Percentiles rank a stretch among this genome's conserved stretches.
Evolutionary conservation across 306 rosid species (phyloP).

Genomic region (Cucurbita argyrosperma): DNA sequence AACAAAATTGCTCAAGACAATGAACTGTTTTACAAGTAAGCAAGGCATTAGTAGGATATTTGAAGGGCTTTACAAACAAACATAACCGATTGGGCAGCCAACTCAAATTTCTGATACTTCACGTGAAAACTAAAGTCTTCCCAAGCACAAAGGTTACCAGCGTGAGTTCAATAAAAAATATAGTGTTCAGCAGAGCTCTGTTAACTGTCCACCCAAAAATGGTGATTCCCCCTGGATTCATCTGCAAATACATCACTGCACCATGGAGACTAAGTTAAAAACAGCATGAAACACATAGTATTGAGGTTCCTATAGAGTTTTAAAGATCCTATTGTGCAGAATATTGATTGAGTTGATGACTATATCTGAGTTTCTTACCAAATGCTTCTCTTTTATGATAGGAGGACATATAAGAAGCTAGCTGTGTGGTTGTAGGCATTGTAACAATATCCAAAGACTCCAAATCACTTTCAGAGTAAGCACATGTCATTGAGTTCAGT

Average conservation of each 20-base stretch:
- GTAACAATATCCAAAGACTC: conserved; percentile 20
- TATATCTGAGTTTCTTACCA: conserved; percentile 13
- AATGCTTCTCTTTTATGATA: conserved; percentile 32
- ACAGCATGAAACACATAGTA: background rate
- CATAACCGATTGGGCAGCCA: background rate
- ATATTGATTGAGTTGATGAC: background rate
- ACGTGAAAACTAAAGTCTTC: conserved; percentile 21
- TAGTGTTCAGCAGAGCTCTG: conserved; percentile 19
- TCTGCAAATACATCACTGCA: conserved; percentile 32
- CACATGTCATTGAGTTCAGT: conserved; percentile 1
- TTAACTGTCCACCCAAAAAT: conserved; percentile 31
- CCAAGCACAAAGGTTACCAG: conserved; percentile 33
- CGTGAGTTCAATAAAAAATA: conserved; percentile 31
- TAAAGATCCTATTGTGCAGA: background rate
- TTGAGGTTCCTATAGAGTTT: background rate
- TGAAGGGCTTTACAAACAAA: background rate
- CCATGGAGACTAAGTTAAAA: background rate
- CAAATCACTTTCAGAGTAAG: conserved; percentile 26
- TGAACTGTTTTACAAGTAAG: background rate
- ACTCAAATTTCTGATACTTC: background rate
- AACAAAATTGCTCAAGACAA: background rate
- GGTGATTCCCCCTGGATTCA: conserved; percentile 21
- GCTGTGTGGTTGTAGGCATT: conserved; percentile 20
- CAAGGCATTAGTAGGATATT: background rate
- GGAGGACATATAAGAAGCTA: conserved; percentile 22